phyloP scores from a whole-genome alignment of 345 rosid species.

The Corymbia maculata region DNA sequence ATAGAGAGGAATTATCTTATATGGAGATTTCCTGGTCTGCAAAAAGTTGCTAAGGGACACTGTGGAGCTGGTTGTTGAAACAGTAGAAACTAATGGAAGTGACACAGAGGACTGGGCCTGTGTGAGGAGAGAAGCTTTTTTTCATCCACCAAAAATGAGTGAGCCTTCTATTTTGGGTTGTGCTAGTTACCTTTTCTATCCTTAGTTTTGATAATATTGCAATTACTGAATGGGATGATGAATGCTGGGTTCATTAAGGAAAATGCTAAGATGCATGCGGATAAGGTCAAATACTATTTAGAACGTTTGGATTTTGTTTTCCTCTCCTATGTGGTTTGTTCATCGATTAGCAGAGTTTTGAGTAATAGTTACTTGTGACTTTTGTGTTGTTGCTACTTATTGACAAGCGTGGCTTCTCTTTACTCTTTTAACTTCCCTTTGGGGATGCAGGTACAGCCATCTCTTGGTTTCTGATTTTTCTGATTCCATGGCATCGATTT shows the following conservation, averaged over 20 bases:
- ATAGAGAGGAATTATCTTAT: constrained; percentile 72
- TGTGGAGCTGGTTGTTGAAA: constrained; percentile 42
- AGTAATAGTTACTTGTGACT: neutral
- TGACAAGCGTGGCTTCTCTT: neutral
- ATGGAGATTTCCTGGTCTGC: constrained; percentile 90
- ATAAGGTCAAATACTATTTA: neutral
- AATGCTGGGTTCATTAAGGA: neutral
- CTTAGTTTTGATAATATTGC: neutral
- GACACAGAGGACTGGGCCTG: constrained; percentile 74
- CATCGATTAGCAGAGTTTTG: neutral
- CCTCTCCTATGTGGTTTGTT: neutral
- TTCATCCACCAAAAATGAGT: constrained; percentile 77
- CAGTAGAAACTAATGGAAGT: constrained; percentile 34
- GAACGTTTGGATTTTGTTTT: neutral
- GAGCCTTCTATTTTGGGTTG: constrained; percentile 13
- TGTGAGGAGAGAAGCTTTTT: constrained; percentile 78
- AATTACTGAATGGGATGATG: neutral
- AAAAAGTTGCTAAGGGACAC: constrained; percentile 52
- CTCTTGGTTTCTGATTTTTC: constrained; percentile 68
- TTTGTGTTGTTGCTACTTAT: neutral
- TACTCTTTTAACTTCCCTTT: neutral
- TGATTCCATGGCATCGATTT: constrained; percentile 58
- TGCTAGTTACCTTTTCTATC: neutral
- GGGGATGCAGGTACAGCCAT: constrained; percentile 43
- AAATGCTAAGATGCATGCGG: neutral